These are phyloP conservation scores for Aspergillus felis DNA, from an alignment of 2,329 filamentous ascomycete genomes.

Conservation along the genomic window DNA sequence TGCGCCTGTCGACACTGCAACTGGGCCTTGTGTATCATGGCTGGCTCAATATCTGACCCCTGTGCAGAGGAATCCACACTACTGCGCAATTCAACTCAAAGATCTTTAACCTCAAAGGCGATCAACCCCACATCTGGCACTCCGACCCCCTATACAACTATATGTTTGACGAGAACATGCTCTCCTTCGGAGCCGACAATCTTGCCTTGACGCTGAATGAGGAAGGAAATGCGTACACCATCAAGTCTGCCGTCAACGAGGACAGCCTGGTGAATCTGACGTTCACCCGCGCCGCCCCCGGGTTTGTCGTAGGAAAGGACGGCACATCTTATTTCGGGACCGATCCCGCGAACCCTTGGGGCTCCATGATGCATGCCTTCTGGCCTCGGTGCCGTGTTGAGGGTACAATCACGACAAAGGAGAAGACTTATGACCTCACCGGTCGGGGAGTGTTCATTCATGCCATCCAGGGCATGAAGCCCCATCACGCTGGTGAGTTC, in stretches of 20 bases:
- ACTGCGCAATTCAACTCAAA: slow-evolving; percentile 95
- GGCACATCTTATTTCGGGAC: slow-evolving; percentile 84
- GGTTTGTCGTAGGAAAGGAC: slow-evolving; percentile 78
- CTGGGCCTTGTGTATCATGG: neutral
- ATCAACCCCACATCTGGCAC: slow-evolving; percentile 76
- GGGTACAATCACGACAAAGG: slow-evolving; percentile 78
- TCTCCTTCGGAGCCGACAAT: slow-evolving; percentile 80
- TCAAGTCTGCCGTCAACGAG: slow-evolving; percentile 86
- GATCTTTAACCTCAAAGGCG: slow-evolving; percentile 72
- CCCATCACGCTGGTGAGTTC: slow-evolving; percentile 76
- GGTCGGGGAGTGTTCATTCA: slow-evolving; percentile 77
- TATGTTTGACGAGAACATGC: slow-evolving; percentile 79
- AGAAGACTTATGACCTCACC: slow-evolving; percentile 75
- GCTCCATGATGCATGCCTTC: slow-evolving; percentile 84
- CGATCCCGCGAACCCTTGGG: slow-evolving; percentile 83
- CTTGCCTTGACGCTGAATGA: slow-evolving; percentile 81
- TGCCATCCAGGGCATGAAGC: slow-evolving; percentile 97
- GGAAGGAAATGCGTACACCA: slow-evolving; percentile 75
- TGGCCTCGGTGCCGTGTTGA: slow-evolving; percentile 84
- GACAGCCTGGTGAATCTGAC: slow-evolving; percentile 81
- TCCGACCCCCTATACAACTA: slow-evolving; percentile 74
- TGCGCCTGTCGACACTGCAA: neutral
- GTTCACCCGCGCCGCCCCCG: slow-evolving; percentile 69
- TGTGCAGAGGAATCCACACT: slow-evolving; percentile 72
- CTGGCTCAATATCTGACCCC: neutral